Evolutionary conservation across 2,329 filamentous ascomycete genomes (phyloP).

Genomic region (Bipolaris bicolor): DNA sequence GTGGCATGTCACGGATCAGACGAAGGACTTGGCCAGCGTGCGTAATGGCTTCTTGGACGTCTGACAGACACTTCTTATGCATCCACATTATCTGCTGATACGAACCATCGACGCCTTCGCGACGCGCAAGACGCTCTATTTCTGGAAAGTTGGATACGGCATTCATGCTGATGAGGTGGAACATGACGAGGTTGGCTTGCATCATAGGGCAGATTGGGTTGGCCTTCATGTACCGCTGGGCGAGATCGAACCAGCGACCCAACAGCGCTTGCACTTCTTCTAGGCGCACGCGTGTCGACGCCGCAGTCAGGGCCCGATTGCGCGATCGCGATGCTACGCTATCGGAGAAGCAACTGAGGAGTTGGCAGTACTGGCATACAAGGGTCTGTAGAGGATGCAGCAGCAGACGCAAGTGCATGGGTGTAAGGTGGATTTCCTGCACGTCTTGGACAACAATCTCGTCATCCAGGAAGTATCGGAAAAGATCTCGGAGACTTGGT

Average conservation of each 20-base stretch:
- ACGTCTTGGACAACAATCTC: slow-evolving; percentile 59
- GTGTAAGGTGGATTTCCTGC: slow-evolving; percentile 58
- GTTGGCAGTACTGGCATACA: slow-evolving; percentile 68
- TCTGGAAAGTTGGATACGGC: slow-evolving; percentile 70
- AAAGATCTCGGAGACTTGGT: slow-evolving; percentile 68
- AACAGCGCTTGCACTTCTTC: slow-evolving; percentile 70
- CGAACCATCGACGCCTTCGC: slow-evolving; percentile 63
- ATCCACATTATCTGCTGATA: slow-evolving; percentile 62
- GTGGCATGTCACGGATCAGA: slow-evolving; percentile 65
- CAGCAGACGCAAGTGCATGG: slow-evolving; percentile 67
- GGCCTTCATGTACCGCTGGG: slow-evolving; percentile 61
- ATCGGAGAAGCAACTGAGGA: slow-evolving; percentile 69
- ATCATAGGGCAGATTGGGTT: slow-evolving; percentile 65
- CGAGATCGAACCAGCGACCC: slow-evolving; percentile 71
- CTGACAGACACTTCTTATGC: slow-evolving; percentile 68
- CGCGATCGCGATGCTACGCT: slow-evolving; percentile 55
- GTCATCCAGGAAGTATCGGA: slow-evolving; percentile 71
- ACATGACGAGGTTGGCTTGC: slow-evolving; percentile 70
- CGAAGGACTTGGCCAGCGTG: slow-evolving; percentile 72
- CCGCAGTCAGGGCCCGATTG: slow-evolving; percentile 61
- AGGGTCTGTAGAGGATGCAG: slow-evolving; percentile 71
- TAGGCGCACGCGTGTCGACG: slow-evolving; percentile 65
- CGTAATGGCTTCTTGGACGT: slow-evolving; percentile 68
- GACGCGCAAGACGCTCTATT: slow-evolving; percentile 69
- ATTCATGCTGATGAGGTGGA: slow-evolving; percentile 73